Evolutionary conservation across 2,329 filamentous ascomycete genomes (phyloP).

Genomic region (Calonectria pseudoturangicola): DNA sequence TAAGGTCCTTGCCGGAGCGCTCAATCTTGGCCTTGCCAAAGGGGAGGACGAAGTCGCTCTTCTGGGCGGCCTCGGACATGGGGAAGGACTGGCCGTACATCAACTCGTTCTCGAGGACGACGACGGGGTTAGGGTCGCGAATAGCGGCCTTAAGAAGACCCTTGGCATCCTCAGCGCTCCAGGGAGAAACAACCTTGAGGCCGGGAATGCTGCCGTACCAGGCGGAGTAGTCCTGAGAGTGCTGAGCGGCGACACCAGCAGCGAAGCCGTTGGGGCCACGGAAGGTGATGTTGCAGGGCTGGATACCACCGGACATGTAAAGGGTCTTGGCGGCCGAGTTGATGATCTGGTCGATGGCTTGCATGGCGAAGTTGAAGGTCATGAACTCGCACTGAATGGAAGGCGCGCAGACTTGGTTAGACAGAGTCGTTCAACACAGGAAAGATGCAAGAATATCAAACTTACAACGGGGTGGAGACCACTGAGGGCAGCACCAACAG

Average conservation of each 20-base stretch:
- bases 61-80: conserved; percentile 97
- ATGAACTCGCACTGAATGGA: conserved; percentile 94
- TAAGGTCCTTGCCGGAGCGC: conserved; percentile 95
- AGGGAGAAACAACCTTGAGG: conserved; percentile 96
- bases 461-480: conserved; percentile 95
- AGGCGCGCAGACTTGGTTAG: conserved; percentile 38
- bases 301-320: conserved; percentile 99
- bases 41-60: conserved; percentile 96
- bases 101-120: conserved; percentile 90
- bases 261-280: conserved; percentile 99
- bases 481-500: conserved; percentile 94
- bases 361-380: conserved; percentile 99
- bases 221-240: conserved; percentile 98
- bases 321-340: conserved; percentile 99
- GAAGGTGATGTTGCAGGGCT: conserved; percentile 99
- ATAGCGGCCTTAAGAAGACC: conserved; percentile 98
- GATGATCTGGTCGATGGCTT: conserved; percentile 99
- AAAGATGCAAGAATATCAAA: conserved; percentile 50
- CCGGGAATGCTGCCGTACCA: conserved; percentile 99
- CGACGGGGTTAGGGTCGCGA: conserved; percentile 97
- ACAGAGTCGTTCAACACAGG: conserved; percentile 8
- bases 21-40: conserved; percentile 99
- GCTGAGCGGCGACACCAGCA: conserved; percentile 94
- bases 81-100: conserved; percentile 97
- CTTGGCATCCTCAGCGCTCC: conserved; percentile 98